Evolutionary conservation across 2,329 filamentous ascomycete genomes (phyloP).

Genomic region (Daldinia eschscholtzii): DNA sequence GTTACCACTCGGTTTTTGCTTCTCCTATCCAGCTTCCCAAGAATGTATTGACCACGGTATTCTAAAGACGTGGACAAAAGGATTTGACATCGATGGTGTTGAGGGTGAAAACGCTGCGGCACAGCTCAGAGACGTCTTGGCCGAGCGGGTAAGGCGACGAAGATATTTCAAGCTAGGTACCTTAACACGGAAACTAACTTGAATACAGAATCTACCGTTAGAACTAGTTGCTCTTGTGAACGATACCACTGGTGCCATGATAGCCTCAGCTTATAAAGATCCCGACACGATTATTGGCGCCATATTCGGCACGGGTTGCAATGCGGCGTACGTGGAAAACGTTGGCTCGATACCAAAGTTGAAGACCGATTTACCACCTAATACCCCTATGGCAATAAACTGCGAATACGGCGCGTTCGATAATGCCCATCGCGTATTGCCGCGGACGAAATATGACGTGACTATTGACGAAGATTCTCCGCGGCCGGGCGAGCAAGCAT

Average conservation of each 20-base stretch:
- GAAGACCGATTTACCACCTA: conserved; percentile 86
- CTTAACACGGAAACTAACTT: conserved; percentile 28
- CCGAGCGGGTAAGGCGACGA: conserved; percentile 66
- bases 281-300: conserved; percentile 91
- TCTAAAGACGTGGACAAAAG: conserved; percentile 60
- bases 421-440: conserved; percentile 89
- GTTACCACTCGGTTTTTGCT: conserved; percentile 90
- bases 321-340: conserved; percentile 97
- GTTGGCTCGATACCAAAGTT: conserved; percentile 93
- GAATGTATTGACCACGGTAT: conserved; percentile 93
- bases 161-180: conserved; percentile 29
- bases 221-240: conserved; percentile 95
- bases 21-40: conserved; percentile 95
- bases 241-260: conserved; percentile 95
- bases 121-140: conserved; percentile 83
- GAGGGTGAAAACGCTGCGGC: conserved; percentile 92
- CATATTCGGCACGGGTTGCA: conserved; percentile 98
- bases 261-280: conserved; percentile 97
- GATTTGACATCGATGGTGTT: conserved; percentile 92
- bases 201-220: conserved; percentile 81
- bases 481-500: conserved; percentile 90
- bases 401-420: conserved; percentile 98
- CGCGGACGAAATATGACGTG: conserved; percentile 85
- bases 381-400: conserved; percentile 93
- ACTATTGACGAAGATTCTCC: conserved; percentile 92